Evolutionary conservation across 2,329 filamentous ascomycete species (phyloP).

Genomic region (Fusarium humuli): DNA sequence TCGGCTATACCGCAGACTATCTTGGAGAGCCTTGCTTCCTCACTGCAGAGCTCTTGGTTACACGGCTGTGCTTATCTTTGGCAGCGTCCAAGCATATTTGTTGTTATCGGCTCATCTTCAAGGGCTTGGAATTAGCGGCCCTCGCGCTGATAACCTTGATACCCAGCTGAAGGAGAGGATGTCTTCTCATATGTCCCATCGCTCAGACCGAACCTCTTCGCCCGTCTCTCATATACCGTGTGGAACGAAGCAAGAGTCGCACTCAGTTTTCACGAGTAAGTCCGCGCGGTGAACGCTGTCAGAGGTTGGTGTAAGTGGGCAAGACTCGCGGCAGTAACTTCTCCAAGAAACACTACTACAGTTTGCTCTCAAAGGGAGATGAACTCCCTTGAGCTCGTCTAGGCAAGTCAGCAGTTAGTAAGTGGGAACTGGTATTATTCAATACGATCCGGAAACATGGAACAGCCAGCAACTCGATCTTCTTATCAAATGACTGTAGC

Average conservation of each 20-base stretch:
- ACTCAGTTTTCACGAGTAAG: neutral
- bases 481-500: neutral
- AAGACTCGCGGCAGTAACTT: neutral
- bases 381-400: neutral
- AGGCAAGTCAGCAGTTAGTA: accelerated
- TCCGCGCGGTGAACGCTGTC: neutral
- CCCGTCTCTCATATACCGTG: accelerated
- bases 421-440: neutral
- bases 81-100: neutral
- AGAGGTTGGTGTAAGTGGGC: neutral
- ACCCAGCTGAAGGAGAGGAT: neutral
- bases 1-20: neutral
- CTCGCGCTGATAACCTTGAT: neutral
- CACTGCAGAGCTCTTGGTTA: neutral
- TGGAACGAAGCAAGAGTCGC: neutral
- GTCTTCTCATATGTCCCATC: neutral
- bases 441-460: neutral
- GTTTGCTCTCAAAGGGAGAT: accelerated
- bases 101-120: accelerated
- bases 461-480: neutral
- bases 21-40: neutral
- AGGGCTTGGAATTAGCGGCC: accelerated
- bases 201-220: neutral
- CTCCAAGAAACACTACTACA: accelerated
- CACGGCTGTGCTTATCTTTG: neutral